Base-by-base conservation (phyloP, 2,329 filamentous ascomycete genomes). In the Dactylellina cionopaga region DNA sequence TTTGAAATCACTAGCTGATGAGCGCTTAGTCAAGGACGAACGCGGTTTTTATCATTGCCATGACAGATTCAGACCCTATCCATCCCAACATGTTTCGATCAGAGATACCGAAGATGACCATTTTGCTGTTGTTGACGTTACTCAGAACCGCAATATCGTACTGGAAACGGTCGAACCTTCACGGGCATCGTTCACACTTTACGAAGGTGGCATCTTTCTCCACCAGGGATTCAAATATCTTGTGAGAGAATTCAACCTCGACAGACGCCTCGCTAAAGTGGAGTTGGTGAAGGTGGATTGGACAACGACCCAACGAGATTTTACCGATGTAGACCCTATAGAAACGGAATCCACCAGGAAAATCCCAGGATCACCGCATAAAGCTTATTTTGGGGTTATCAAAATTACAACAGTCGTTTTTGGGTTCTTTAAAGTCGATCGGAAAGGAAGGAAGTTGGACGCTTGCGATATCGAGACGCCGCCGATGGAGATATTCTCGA, bases 361-460 rank as follows among this genome's bases (percentile, higher is more conserved):
- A 15, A 91, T 97, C 35, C 83, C 84, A 0, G 79, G 81, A 5
- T 74, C 71, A 5, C 47, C 73, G 9, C 74, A 31, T 9, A 74
- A 72, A 17, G 94, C 93, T 0, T 98, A 92, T 81, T 93, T 92
- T 78, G 95, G 95, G 33, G 83, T 87, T 0, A 94, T 99, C 79
- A 89, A 90, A 77, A 93, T 98, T 77, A 87, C 90, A 75, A 90
- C 94, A 75, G 89, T 91, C 27, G 92, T 99, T 1, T 98, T 96
- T 79, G 95, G 95, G 1, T 99, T 95, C 83, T 98, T 97, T 85
- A 98, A 98, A 79, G 83, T 97, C n/a, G 93, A 98, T 80, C 90
- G 89, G 78, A 87, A 90, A 1, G 88, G 92, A 1, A 43, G 55
- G 17, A 91, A 98, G 65, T 86, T 98, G 11, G 95, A 99, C 79